These are phyloP conservation scores for Tetrapisispora nanseiensis DNA, from an alignment of 805 yeast genomes.

Conservation along the genomic window DNA sequence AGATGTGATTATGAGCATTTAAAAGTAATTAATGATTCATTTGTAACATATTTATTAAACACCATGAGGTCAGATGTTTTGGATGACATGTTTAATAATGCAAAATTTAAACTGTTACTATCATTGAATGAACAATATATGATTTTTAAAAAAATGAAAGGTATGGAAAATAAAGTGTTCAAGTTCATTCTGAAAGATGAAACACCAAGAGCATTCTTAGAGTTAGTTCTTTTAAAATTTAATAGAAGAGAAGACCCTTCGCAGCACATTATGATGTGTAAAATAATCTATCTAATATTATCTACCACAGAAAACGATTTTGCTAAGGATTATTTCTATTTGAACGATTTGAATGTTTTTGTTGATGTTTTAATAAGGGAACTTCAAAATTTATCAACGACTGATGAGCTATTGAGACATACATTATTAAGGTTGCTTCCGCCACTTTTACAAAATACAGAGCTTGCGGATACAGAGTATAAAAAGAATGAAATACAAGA, in stretches of 20 bases:
- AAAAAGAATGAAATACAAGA: conserved; percentile 45
- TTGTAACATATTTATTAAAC: conserved; percentile 40
- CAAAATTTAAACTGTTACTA: conserved; percentile 60
- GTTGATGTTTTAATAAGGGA: conserved; percentile 79
- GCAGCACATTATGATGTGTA: conserved; percentile 67
- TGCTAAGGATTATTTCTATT: conserved; percentile 60
- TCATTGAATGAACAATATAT: conserved; percentile 83
- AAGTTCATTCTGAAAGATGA: conserved; percentile 37
- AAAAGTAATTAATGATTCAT: conserved; percentile 33
- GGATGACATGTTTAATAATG: conserved; percentile 50
- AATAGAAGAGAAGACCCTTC: conserved; percentile 65
- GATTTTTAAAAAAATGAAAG: conserved; percentile 38
- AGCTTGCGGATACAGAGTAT: conserved; percentile 46
- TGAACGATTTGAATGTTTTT: conserved; percentile 76
- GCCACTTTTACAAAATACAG: conserved; percentile 61
- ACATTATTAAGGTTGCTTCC: conserved; percentile 65
- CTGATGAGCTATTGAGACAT: conserved; percentile 49
- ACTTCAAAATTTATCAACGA: conserved; percentile 55
- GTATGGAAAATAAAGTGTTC: conserved; percentile 44
- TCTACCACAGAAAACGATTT: conserved; percentile 39
- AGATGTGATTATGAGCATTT: conserved; percentile 37
- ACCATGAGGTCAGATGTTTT: conserved; percentile 36
- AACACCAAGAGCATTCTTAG: conserved; percentile 47
- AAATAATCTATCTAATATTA: conserved; percentile 64
- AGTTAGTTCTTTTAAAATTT: conserved; percentile 61